phyloP scores from a whole-genome alignment of 148 eudicot genomes.

The Amaranthus cruentus region DNA sequence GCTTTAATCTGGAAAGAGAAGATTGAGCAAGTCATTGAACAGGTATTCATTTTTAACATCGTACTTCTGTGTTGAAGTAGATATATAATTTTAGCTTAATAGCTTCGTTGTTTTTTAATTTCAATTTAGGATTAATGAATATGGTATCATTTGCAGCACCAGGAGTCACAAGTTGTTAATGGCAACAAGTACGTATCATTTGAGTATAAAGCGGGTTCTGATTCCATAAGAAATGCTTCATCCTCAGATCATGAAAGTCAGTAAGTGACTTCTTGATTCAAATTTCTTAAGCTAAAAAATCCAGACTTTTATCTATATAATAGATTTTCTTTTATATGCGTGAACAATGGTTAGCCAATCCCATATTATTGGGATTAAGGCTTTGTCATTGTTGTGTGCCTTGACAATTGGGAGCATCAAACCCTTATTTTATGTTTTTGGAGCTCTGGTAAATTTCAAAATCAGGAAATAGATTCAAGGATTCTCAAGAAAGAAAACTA shows the following conservation, averaged over 20 bases:
- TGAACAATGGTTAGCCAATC: too few species aligned
- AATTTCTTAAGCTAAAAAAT: neutral
- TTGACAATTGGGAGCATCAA: neutral
- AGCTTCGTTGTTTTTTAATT: neutral
- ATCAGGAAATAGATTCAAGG: neutral
- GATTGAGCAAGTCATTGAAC: slow-evolving; percentile 92
- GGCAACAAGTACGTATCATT: slow-evolving; percentile 78
- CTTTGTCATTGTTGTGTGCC: neutral
- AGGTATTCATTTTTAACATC: slow-evolving; percentile 40
- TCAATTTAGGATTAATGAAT: slow-evolving; percentile 6
- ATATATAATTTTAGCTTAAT: neutral
- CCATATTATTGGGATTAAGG: too few species aligned
- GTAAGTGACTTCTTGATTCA: slow-evolving; percentile 59
- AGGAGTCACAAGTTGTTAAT: slow-evolving; percentile 73
- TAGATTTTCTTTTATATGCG: neutral
- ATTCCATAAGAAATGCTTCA: slow-evolving; percentile 74
- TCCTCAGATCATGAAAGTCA: slow-evolving; percentile 97
- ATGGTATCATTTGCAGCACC: slow-evolving; percentile 58
- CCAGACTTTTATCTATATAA: neutral
- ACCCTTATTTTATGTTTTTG: neutral
- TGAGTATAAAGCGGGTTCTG: slow-evolving; percentile 84
- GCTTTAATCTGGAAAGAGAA: slow-evolving; percentile 97
- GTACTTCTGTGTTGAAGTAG: slow-evolving; percentile 1
- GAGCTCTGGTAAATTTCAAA: neutral
- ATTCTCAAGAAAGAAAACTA: neutral